Evolutionary conservation across 106 monocot genomes (phyloP).

Genomic region (Dendrobium nobile): DNA sequence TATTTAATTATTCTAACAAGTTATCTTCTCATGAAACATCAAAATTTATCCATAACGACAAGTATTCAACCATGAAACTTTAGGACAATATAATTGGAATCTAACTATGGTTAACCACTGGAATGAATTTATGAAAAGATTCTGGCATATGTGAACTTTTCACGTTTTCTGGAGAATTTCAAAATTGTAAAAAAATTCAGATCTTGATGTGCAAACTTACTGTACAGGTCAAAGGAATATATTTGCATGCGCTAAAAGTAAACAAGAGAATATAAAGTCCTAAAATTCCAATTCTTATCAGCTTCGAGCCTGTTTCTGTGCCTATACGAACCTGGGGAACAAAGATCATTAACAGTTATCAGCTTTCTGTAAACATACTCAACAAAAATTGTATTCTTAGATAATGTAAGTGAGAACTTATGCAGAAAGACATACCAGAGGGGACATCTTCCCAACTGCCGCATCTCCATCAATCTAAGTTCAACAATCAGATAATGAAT

Average conservation of each 20-base stretch:
- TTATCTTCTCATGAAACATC: too few relatives aligned
- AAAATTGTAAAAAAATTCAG: too few relatives aligned
- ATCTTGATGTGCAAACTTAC: slow-evolving; percentile 31
- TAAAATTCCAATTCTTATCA: slow-evolving; percentile 50
- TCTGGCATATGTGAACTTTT: too few relatives aligned
- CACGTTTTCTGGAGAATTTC: too few relatives aligned
- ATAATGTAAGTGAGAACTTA: background rate
- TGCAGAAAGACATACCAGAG: slow-evolving; percentile 54
- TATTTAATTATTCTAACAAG: too few relatives aligned
- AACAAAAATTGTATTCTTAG: background rate
- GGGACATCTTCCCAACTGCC: slow-evolving; percentile 89
- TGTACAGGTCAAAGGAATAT: slow-evolving; percentile 54
- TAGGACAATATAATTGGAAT: too few relatives aligned
- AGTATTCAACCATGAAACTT: too few relatives aligned
- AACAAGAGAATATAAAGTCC: slow-evolving; percentile 49
- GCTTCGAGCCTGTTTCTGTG: slow-evolving; percentile 47
- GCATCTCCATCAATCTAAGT: slow-evolving; percentile 80
- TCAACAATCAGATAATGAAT: background rate
- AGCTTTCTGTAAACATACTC: background rate
- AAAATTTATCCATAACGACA: too few relatives aligned
- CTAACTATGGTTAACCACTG: too few relatives aligned
- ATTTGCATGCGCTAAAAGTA: slow-evolving; percentile 38
- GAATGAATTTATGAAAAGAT: too few relatives aligned
- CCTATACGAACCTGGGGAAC: slow-evolving; percentile 74
- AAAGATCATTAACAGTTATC: background rate